Percentiles rank a stretch among this genome's conserved stretches.
These are phyloP conservation scores for Macaranga tanarius DNA, from an alignment of 441 rosid species.

Conservation along the genomic window DNA sequence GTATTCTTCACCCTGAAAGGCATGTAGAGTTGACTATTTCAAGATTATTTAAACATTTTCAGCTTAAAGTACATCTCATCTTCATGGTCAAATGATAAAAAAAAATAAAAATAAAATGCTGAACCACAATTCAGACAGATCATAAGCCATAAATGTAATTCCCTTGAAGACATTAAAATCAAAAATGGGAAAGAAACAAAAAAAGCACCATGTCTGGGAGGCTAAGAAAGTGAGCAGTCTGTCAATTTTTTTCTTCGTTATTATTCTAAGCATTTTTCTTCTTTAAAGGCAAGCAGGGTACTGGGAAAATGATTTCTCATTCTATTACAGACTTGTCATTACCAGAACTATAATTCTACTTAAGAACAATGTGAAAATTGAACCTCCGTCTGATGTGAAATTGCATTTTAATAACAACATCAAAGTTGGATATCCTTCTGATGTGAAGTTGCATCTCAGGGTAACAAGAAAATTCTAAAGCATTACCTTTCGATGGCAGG, in stretches of 20 bases:
- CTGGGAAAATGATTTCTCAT: background rate
- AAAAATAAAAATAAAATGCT: background rate
- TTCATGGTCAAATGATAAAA: background rate
- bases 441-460: too few species aligned
- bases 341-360: background rate
- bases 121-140: background rate
- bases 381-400: background rate
- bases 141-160: background rate
- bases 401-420: too few species aligned
- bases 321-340: background rate
- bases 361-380: background rate
- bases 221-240: background rate
- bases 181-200: background rate
- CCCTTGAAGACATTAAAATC: background rate
- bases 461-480: background rate
- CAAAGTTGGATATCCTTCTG: too few species aligned
- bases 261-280: background rate
- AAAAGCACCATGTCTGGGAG: background rate
- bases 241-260: background rate
- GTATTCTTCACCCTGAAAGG: constrained; percentile 79
- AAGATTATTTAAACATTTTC: background rate
- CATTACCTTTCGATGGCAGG: constrained; percentile 77
- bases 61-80: background rate
- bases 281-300: background rate
- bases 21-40: background rate